Evolutionary conservation across 225 moss, liverwort and hornwort genomes (phyloP), one percentile per base, ranked within the genome.

Genomic region (Physcomitrellopsis africana): DNA sequence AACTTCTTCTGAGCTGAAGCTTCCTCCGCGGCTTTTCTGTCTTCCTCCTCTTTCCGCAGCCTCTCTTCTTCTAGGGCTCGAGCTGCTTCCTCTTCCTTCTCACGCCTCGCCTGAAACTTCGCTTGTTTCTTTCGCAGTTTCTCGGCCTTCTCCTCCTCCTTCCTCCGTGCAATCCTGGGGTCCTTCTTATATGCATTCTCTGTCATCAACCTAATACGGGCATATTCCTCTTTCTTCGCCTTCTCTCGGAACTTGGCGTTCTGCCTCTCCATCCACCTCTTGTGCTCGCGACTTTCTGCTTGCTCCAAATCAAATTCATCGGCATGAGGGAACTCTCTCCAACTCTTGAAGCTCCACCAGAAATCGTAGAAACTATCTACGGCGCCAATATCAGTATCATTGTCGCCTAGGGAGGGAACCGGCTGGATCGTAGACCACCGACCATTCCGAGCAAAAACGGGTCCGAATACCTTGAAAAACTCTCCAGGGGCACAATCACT

Each of bases 191-290:
- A 94, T 0, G 97, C 91, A 71, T 99, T 99, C 75, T 99, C 97
- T 8, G 89, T 86, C 81, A 99, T 84, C 74, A 79, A 77, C 65
- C 97, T 84, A 26, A 93, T 88, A 16, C 97, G 83, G 1, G 82
- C 87, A 68, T 94, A 94, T 86, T 99, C 97, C 79, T 99, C 97
- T 55, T 89, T 93, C 77, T 91, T 99, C 7, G 97, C 97, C 80
- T 99, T 99, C 80, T 94, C 97, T 32, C 97, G 82, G 0, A 99
- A 65, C 79, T 99, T 99, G 0, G 78, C 89, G 42, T 99, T 99
- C 60, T 99, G 97, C 81, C 97, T 91, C 76, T 99, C 97, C 97
- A 99, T 99, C 97, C 94, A 99, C 80, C 97, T 80, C 77, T 93
- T 99, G 77, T 99, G 97, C 77, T 99, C 97, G 11, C 97, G 90